Conservation (phyloP, 1,284 basidiomycete genomes). For the Tremellales sp. region DNA sequence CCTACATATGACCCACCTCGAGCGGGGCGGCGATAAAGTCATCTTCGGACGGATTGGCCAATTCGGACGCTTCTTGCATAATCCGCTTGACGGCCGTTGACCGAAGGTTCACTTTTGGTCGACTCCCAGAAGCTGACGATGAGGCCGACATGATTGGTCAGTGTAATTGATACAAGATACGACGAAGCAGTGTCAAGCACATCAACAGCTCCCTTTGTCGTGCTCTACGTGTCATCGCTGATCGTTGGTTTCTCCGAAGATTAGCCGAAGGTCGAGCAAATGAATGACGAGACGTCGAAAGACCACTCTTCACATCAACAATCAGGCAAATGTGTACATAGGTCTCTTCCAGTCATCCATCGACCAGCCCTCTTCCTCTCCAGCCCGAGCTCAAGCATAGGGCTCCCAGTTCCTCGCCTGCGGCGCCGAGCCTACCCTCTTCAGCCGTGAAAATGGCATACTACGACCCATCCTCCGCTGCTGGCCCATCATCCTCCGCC, state of each 20-base stretch:
- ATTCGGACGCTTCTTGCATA: slow-evolving; percentile 89
- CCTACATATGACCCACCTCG: slow-evolving; percentile 59
- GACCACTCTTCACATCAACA: no score
- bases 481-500: background rate
- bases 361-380: no score
- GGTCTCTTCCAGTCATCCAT: no score
- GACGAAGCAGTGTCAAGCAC: background rate
- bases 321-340: no score
- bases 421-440: background rate
- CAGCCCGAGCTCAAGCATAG: no score
- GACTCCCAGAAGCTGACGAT: slow-evolving; percentile 5
- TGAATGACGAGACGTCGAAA: no score
- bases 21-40: slow-evolving; percentile 65
- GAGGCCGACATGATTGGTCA: background rate
- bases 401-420: background rate
- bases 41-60: slow-evolving; percentile 53
- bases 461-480: background rate
- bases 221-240: background rate
- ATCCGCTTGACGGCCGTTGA: slow-evolving; percentile 83
- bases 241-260: background rate
- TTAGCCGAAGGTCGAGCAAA: background rate
- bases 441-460: background rate
- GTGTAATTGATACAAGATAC: background rate
- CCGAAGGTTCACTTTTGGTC: slow-evolving; percentile 40
- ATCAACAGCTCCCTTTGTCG: background rate